Evolutionary conservation across 345 rosid species (phyloP).

Genomic region (Orychophragmus violaceus): DNA sequence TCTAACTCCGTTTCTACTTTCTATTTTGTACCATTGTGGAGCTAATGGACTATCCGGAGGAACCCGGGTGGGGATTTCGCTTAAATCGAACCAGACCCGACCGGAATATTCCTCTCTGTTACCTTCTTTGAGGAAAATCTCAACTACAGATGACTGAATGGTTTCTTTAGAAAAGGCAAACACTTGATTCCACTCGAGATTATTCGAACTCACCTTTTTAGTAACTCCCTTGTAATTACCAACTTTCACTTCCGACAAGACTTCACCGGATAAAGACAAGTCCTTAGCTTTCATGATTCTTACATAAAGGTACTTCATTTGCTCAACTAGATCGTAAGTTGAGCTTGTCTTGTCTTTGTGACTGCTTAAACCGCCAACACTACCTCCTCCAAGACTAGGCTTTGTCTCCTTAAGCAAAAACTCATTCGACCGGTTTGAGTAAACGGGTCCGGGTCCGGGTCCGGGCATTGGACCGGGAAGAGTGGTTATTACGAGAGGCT

Average conservation of each 20-base stretch:
- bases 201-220: conserved; percentile 36
- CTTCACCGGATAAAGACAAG: conserved; percentile 36
- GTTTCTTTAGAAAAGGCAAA: conserved; percentile 74
- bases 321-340: conserved; percentile 75
- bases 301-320: conserved; percentile 72
- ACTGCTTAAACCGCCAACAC: conserved; percentile 35
- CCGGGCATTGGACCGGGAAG: conserved; percentile 33
- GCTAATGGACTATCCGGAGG: conserved; percentile 79
- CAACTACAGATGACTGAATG: conserved; percentile 67
- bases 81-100: conserved; percentile 60
- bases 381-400: conserved; percentile 54
- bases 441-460: conserved; percentile 14
- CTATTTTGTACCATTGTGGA: conserved; percentile 70
- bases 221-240: conserved; percentile 70
- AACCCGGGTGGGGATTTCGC: conserved; percentile 55
- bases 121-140: conserved; percentile 54
- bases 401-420: conserved; percentile 65
- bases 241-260: conserved; percentile 54
- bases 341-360: conserved; percentile 60
- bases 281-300: conserved; percentile 53
- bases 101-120: conserved; percentile 56
- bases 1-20: conserved; percentile 45
- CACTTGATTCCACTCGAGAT: conserved; percentile 58
- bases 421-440: conserved; percentile 38
- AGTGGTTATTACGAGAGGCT: conserved; percentile 46